Conservation (phyloP, 2,329 filamentous ascomycete species). For the Aspergillus sp. region DNA sequence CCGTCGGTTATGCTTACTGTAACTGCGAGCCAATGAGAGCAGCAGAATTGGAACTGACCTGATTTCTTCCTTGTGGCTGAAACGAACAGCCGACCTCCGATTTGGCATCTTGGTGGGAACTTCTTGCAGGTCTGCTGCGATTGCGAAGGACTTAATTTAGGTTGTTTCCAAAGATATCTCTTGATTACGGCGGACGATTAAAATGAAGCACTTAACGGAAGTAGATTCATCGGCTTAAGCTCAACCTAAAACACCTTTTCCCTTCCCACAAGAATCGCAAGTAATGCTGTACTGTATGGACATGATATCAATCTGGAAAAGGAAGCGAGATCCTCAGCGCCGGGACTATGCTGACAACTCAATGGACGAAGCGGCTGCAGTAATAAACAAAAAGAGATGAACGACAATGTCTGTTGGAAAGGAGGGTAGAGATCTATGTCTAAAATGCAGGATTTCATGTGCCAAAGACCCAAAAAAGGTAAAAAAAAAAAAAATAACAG, state of each 20-base stretch:
- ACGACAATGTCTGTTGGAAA: background rate
- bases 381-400: background rate
- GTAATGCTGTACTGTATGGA: background rate
- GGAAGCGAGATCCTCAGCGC: constrained; percentile 1
- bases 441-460: constrained; percentile 10
- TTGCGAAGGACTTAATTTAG: no score
- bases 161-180: no score
- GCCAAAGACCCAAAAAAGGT: background rate
- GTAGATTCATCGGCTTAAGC: background rate
- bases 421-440: constrained; percentile 8
- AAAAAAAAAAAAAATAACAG: background rate
- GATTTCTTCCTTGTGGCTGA: background rate
- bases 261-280: background rate
- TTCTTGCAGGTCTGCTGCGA: no score
- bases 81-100: background rate
- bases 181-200: no score
- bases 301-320: constrained; percentile 3
- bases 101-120: no score
- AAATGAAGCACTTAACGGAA: background rate
- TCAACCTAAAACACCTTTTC: constrained; percentile 2
- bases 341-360: constrained; percentile 8
- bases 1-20: no score
- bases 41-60: no score
- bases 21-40: no score
- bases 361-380: background rate